Evolutionary conservation across 169 alveolate genomes (phyloP).

Genomic region (Plasmodium sp.): DNA sequence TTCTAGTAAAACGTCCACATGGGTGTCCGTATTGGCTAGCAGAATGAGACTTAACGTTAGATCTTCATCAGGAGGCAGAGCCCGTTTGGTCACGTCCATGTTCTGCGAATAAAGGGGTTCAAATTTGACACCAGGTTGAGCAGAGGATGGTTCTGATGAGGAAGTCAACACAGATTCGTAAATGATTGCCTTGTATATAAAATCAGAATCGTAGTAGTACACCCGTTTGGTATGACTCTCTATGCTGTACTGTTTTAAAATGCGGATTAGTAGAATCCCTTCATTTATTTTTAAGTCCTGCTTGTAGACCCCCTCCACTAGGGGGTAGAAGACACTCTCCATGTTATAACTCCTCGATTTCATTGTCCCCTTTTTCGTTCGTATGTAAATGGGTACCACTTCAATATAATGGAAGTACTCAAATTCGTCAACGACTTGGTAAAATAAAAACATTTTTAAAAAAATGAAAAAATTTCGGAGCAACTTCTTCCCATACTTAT

Average conservation of each 20-base stretch:
- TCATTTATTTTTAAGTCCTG: constrained; percentile 32
- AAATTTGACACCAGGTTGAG: not conserved
- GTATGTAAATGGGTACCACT: constrained; percentile 43
- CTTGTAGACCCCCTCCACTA: constrained; percentile 21
- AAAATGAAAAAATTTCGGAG: constrained; percentile 29
- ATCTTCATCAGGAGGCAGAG: constrained; percentile 13
- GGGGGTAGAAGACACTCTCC: constrained; percentile 14
- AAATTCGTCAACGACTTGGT: not conserved
- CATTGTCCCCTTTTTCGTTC: constrained; percentile 19
- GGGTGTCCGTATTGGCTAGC: not conserved
- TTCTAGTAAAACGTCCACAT: not conserved
- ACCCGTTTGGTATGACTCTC: constrained; percentile 1
- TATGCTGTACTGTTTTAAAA: constrained; percentile 37
- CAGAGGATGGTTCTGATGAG: not conserved
- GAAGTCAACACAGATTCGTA: not conserved
- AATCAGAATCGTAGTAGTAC: constrained; percentile 27
- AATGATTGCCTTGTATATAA: constrained; percentile 48
- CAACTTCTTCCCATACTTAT: constrained; percentile 45
- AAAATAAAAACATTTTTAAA: constrained; percentile 3
- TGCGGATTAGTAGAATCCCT: constrained; percentile 22
- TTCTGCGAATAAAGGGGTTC: constrained; percentile 28
- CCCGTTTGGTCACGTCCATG: not conserved
- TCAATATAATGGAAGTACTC: constrained; percentile 51
- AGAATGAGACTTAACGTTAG: constrained; percentile 46
- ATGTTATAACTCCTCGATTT: constrained; percentile 40